These are phyloP conservation scores for Taphrina populina DNA, from an alignment of 1,139 yeast genomes.

Conservation along the genomic window DNA sequence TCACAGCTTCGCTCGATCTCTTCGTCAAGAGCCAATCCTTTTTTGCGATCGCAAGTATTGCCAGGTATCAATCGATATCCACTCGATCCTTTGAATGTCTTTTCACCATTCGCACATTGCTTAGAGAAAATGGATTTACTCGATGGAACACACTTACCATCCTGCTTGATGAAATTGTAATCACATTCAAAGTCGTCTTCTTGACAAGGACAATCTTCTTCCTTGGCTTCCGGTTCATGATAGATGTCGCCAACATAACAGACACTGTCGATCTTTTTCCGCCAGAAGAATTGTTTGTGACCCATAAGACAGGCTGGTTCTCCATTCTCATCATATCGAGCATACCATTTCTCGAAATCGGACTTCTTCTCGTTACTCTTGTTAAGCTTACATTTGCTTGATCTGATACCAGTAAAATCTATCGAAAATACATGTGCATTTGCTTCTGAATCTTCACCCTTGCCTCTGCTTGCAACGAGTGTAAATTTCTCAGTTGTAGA, in stretches of 20 bases:
- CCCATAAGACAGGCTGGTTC: slow-evolving; percentile 72
- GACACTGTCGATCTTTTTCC: slow-evolving; percentile 67
- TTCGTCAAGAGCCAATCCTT: slow-evolving; percentile 40
- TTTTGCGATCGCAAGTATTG: slow-evolving; percentile 49
- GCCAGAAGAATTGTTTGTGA: slow-evolving; percentile 60
- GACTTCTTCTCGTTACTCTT: slow-evolving; percentile 54
- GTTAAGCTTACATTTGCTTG: slow-evolving; percentile 43
- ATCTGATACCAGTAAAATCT: slow-evolving; percentile 62
- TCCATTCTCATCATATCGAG: slow-evolving; percentile 53
- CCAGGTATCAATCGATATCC: slow-evolving; percentile 52
- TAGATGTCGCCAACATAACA: slow-evolving; percentile 66
- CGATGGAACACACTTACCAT: slow-evolving; percentile 60
- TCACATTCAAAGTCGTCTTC: slow-evolving; percentile 69
- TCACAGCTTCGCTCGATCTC: slow-evolving; percentile 39
- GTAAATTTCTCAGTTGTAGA: slow-evolving; percentile 66
- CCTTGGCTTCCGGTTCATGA: slow-evolving; percentile 58
- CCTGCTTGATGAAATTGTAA: slow-evolving; percentile 42
- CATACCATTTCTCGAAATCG: slow-evolving; percentile 71
- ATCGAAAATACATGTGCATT: slow-evolving; percentile 49
- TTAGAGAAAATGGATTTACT: slow-evolving; percentile 38
- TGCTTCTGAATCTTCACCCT: slow-evolving; percentile 40
- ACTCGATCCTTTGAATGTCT: slow-evolving; percentile 42
- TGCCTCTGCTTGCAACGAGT: slow-evolving; percentile 52
- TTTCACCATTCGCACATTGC: slow-evolving; percentile 44
- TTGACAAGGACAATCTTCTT: slow-evolving; percentile 66